phyloP scores from a whole-genome alignment of 192 early-diverging fungal species.

The Coemansia sp. region DNA sequence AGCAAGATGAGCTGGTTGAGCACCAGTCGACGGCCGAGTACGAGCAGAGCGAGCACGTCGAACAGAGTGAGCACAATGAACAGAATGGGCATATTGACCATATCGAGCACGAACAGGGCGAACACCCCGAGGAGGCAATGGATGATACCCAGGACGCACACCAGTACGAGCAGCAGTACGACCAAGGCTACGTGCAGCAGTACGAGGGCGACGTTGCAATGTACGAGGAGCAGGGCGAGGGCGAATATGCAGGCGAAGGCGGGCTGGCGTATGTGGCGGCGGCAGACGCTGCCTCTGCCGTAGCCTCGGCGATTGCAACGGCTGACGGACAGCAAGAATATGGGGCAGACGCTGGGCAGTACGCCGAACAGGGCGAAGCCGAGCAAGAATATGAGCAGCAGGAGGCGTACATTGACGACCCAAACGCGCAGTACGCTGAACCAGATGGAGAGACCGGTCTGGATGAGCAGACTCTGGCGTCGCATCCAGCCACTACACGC shows the following conservation, averaged over 20 bases:
- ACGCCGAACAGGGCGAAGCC: constrained; percentile 10
- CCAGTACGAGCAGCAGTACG: constrained; percentile 32
- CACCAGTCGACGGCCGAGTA: background rate
- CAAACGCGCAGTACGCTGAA: constrained; percentile 30
- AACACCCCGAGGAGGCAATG: constrained; percentile 27
- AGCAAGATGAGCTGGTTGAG: background rate
- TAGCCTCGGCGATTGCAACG: constrained; percentile 23
- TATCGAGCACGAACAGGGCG: constrained; percentile 12
- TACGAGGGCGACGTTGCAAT: constrained; percentile 37
- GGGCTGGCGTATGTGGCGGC: constrained; percentile 23
- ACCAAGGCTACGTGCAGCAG: constrained; percentile 35
- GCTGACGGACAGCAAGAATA: constrained; percentile 14
- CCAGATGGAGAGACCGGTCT: constrained; percentile 14
- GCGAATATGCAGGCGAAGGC: constrained; percentile 37
- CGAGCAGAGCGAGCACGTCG: constrained; percentile 11
- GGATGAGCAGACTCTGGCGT: constrained; percentile 52
- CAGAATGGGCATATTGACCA: background rate
- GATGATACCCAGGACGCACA: constrained; percentile 17
- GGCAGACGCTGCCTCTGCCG: constrained; percentile 27
- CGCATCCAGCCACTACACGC: constrained; percentile 47
- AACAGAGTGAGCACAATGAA: background rate
- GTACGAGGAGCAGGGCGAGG: constrained; percentile 39
- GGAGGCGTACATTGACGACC: constrained; percentile 34
- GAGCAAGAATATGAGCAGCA: constrained; percentile 44
- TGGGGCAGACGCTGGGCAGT: background rate